These are phyloP conservation scores for Physocladia obscura DNA, from an alignment of 192 early-diverging fungal species.

Conservation along the genomic window DNA sequence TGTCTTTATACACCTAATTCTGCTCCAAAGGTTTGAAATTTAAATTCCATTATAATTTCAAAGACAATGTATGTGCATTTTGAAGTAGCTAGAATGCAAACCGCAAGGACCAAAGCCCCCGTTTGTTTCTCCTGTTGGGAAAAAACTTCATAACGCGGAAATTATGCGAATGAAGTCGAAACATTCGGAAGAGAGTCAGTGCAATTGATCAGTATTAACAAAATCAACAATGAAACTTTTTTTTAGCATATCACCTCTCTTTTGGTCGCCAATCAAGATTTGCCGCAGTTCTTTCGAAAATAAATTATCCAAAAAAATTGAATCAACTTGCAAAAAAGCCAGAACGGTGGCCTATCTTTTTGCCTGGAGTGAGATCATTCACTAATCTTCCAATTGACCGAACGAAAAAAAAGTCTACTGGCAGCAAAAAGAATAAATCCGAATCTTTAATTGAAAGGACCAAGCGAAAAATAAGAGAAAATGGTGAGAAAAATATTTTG, in stretches of 20 bases:
- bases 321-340: neutral
- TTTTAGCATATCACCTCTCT: neutral
- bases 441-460: constrained; percentile 18
- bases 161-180: neutral
- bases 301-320: constrained; percentile 17
- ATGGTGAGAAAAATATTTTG: neutral
- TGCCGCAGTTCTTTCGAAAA: neutral
- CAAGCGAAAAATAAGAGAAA: constrained; percentile 8
- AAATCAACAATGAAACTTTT: too few relatives aligned
- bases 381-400: constrained; percentile 12
- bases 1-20: neutral
- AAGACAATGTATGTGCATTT: neutral
- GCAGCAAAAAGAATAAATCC: neutral
- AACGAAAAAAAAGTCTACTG: too few relatives aligned
- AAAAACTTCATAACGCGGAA: neutral
- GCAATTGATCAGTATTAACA: too few relatives aligned
- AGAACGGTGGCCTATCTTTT: constrained; percentile 6
- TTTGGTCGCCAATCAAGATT: neutral
- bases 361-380: constrained; percentile 17
- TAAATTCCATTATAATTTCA: neutral
- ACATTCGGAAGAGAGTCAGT: neutral
- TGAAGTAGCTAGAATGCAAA: neutral
- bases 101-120: constrained; percentile 5
- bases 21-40: neutral
- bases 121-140: constrained; percentile 13